Evolutionary conservation across 1,284 basidiomycete genomes (phyloP), one percentile per base, ranked within the genome.

Genomic region (Naganishia albida): DNA sequence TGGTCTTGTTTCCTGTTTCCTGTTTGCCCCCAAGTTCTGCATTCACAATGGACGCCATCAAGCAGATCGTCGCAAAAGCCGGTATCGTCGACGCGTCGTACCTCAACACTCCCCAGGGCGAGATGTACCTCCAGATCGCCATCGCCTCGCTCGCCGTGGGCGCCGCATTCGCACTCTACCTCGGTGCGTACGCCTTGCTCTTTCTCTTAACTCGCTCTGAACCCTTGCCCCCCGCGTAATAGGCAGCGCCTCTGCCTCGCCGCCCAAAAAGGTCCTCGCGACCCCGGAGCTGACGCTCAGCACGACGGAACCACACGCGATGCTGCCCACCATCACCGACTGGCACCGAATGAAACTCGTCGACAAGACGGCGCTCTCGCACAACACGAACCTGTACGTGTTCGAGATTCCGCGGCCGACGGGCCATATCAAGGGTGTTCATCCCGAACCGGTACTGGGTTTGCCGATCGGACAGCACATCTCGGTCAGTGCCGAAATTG

Each of bases 381-480:
- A 89, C 69, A 99, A 99, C 81, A 96, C 93, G 57, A 93, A 93
- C 67, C 83, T 93, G 90, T 95, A 73, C 69, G 87, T 80, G 26
- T 56, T 64, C 23, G 26, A 53, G 18, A 53, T 60, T 34, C 62
- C 57, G 53, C 56, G 23, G 28, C 62, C 52, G 49, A 59, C 55
- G 46, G 72, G 73, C 65, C 69, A 72, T 25, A 44, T 62, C 53
- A 53, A 64, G 55, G 51, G 49, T 26, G 20, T 65, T 12, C 53
- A 46, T 15, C 54, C 56, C 7, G 63, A 54, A 56, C 74, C 90
- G 78, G 83, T 88, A 62, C 87, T 99, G 16, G 94, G 94, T 66
- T 87, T 99, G 7, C 95, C 96, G 59, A 89, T 94, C 73, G 96
- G 95, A 65, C 93, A 97, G 81, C 95, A 99, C 83, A 91, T 99